Conservation (phyloP, 306 rosid species). For the Hippophae tibetana region DNA sequence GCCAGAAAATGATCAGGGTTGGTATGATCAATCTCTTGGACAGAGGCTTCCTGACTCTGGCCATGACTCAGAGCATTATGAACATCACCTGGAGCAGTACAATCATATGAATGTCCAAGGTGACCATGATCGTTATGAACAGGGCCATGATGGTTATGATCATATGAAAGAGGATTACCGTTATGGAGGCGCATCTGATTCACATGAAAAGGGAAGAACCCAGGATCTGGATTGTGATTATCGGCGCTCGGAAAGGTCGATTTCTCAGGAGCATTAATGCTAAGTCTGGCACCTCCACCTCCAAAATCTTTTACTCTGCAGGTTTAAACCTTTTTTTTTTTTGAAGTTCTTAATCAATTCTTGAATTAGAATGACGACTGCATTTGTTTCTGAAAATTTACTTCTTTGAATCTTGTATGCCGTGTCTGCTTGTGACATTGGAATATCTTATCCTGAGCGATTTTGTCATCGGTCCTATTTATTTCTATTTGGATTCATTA, state of each 20-base stretch:
- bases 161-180: conserved; percentile 61
- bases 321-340: too few species aligned
- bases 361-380: too few species aligned
- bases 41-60: conserved; percentile 55
- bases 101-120: conserved; percentile 45
- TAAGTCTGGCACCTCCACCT: conserved; percentile 4
- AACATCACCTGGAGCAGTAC: conserved; percentile 43
- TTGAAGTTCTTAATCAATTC: too few species aligned
- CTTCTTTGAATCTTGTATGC: too few species aligned
- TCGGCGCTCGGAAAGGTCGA: conserved; percentile 60
- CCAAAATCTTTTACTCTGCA: too few species aligned
- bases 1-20: conserved; percentile 57
- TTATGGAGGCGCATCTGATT: conserved; percentile 44
- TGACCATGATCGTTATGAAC: conserved; percentile 52
- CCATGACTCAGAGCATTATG: conserved; percentile 44
- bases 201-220: conserved; percentile 57
- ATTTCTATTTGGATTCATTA: too few species aligned
- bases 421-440: too few species aligned
- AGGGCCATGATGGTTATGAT: conserved; percentile 35
- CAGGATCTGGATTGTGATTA: conserved; percentile 54
- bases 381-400: too few species aligned
- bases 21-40: conserved; percentile 66
- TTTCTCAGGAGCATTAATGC: conserved; percentile 61
- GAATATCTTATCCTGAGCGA: too few species aligned
- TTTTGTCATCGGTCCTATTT: too few species aligned